A percentile compares a stretch with the other conserved stretches of the same genome.
These are phyloP conservation scores for Ballota nigra DNA, from an alignment of 257 asterid species.

Conservation along the genomic window DNA sequence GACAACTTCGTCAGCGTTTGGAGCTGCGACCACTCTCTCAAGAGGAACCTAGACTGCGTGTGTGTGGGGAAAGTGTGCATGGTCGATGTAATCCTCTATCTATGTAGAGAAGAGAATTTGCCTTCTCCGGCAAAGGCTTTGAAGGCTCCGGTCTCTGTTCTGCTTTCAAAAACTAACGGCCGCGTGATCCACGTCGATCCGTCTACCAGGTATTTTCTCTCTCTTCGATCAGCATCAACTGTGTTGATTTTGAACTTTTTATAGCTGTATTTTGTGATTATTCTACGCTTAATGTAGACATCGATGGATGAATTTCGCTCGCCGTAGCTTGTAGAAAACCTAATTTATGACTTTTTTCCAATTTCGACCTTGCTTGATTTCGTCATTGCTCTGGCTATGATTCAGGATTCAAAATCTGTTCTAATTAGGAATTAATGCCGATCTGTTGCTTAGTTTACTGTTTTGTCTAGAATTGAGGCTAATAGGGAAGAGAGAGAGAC, in stretches of 20 bases:
- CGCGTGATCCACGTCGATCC: slow-evolving; percentile 65
- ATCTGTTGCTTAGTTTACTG: not conserved
- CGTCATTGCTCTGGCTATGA: not conserved
- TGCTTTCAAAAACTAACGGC: slow-evolving; percentile 42
- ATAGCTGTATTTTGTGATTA: no score
- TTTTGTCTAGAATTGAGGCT: no score
- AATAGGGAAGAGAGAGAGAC: no score
- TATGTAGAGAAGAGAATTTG: slow-evolving; percentile 54
- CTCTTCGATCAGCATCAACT: not conserved
- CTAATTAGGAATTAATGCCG: not conserved
- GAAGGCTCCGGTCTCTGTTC: slow-evolving; percentile 55
- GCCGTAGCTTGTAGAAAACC: no score
- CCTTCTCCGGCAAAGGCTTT: slow-evolving; percentile 55
- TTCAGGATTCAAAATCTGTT: not conserved
- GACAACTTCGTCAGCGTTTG: slow-evolving; percentile 61
- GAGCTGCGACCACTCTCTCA: slow-evolving; percentile 59
- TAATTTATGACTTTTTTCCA: not conserved
- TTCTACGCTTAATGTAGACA: no score
- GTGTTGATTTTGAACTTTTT: no score
- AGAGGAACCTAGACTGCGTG: slow-evolving; percentile 32
- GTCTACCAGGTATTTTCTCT: slow-evolving; percentile 52
- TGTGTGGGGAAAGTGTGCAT: slow-evolving; percentile 78
- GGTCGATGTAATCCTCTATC: slow-evolving; percentile 74
- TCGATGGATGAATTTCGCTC: not conserved
- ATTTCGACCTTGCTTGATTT: not conserved